Evolutionary conservation across 192 early-diverging fungal genomes (phyloP).

Genomic region (Entomortierella lignicola): DNA sequence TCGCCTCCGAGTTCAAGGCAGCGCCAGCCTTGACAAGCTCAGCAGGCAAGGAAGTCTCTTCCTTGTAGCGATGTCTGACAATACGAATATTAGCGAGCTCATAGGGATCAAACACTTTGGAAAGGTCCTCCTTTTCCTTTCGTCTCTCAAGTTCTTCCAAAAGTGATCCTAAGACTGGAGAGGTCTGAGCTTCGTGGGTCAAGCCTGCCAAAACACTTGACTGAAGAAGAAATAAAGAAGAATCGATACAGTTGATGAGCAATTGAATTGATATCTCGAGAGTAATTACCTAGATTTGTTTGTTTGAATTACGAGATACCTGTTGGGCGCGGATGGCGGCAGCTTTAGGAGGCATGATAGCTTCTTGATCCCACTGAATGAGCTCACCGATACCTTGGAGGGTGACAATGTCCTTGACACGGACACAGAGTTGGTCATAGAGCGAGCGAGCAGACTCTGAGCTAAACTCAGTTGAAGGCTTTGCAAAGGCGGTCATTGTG

Average conservation of each 20-base stretch:
- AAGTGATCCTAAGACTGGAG: constrained; percentile 35
- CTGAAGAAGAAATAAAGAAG: constrained; percentile 6
- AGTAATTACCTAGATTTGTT: not conserved
- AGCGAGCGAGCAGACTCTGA: constrained; percentile 46
- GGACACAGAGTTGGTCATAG: constrained; percentile 35
- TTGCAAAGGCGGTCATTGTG: constrained; percentile 52
- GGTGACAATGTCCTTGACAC: constrained; percentile 29
- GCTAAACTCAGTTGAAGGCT: constrained; percentile 34
- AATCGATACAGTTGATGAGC: not conserved
- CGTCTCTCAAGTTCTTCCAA: constrained; percentile 44
- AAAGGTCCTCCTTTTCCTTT: constrained; percentile 18
- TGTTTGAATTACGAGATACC: not conserved
- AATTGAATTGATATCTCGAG: not conserved
- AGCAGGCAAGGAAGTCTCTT: constrained; percentile 21
- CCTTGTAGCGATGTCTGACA: constrained; percentile 24
- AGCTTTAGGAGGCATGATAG: constrained; percentile 57
- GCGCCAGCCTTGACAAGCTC: constrained; percentile 39
- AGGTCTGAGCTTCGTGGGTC: constrained; percentile 32
- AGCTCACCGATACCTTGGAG: constrained; percentile 31
- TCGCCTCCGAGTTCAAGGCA: constrained; percentile 26
- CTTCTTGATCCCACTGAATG: constrained; percentile 55
- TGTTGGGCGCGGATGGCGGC: constrained; percentile 40
- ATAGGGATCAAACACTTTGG: constrained; percentile 33
- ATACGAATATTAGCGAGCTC: constrained; percentile 52
- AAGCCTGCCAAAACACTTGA: constrained; percentile 42